A percentile compares a stretch with the other conserved stretches of the same genome.
Evolutionary conservation across 2,329 filamentous ascomycete genomes (phyloP).

Genomic region (Rhynchosporium graminicola): DNA sequence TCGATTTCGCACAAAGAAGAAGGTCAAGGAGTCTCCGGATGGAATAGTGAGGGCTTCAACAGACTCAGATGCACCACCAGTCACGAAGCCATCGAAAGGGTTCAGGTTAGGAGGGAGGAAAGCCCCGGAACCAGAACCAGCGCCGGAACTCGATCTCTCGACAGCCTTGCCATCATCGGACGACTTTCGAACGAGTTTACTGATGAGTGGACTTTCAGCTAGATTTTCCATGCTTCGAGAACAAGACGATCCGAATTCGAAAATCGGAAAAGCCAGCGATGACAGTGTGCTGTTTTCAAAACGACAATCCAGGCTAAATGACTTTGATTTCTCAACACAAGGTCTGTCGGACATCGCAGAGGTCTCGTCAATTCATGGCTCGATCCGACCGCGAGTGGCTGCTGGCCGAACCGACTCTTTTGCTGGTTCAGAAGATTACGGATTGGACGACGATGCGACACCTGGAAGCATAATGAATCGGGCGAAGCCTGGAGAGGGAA

Average conservation of each 20-base stretch:
- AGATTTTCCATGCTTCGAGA: conserved; percentile 96
- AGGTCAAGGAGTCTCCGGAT: conserved; percentile 58
- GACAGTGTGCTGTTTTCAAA: conserved; percentile 85
- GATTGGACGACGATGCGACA: conserved; percentile 65
- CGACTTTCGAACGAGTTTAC: conserved; percentile 90
- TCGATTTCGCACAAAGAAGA: conserved; percentile 74
- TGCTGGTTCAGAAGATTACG: conserved; percentile 59
- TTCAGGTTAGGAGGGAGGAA: conserved; percentile 57
- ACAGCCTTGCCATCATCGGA: conserved; percentile 77
- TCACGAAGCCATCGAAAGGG: conserved; percentile 49
- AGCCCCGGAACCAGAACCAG: conserved; percentile 54
- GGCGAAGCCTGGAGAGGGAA: conserved; percentile 81
- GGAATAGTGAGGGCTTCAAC: conserved; percentile 50
- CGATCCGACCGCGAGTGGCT: conserved; percentile 59
- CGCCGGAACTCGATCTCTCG: conserved; percentile 70
- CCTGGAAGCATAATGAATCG: conserved; percentile 80
- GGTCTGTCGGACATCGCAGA: conserved; percentile 85
- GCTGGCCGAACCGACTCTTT: conserved; percentile 66
- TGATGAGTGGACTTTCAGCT: conserved; percentile 93
- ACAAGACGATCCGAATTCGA: conserved; percentile 87
- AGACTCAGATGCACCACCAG: conserved; percentile 51
- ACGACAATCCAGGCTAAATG: conserved; percentile 76
- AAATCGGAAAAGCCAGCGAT: conserved; percentile 91
- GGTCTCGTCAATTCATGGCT: conserved; percentile 74
- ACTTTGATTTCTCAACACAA: conserved; percentile 51